Conservation (phyloP, 2,329 filamentous ascomycete genomes). For the Xylariaceae sp. region DNA sequence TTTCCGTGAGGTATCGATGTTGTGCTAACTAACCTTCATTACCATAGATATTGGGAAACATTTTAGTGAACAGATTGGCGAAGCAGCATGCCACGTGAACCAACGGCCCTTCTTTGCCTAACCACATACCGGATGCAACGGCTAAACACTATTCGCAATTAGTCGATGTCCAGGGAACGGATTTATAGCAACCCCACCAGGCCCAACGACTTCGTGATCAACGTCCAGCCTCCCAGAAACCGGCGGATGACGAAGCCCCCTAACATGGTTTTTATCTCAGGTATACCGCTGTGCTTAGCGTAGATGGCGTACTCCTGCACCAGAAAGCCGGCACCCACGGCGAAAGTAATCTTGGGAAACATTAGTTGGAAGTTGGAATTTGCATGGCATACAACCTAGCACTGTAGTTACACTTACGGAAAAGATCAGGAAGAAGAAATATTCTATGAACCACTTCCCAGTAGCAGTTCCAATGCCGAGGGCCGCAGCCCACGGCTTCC, state of each 20-base stretch:
- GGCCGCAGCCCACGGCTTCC: constrained; percentile 79
- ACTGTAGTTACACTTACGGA: constrained; percentile 58
- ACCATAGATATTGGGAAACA: constrained; percentile 72
- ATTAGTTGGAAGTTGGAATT: constrained; percentile 22
- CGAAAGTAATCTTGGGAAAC: constrained; percentile 64
- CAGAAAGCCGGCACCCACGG: constrained; percentile 69
- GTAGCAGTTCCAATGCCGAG: constrained; percentile 61
- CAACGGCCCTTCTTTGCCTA: constrained; percentile 91
- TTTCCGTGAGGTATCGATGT: neutral
- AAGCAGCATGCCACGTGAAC: constrained; percentile 97
- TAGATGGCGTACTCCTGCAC: constrained; percentile 82
- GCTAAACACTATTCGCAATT: constrained; percentile 66
- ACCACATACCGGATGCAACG: constrained; percentile 91
- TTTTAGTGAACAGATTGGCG: constrained; percentile 87
- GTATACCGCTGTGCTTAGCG: constrained; percentile 92
- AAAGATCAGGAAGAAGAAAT: constrained; percentile 79
- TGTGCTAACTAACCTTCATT: constrained; percentile 70
- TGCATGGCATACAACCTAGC: neutral
- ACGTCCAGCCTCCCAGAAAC: constrained; percentile 83
- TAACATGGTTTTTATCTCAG: constrained; percentile 94
- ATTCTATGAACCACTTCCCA: constrained; percentile 79
- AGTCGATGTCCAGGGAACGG: constrained; percentile 13
- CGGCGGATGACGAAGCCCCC: constrained; percentile 88
- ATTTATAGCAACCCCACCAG: constrained; percentile 53
- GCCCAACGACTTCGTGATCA: constrained; percentile 84